Conservation (phyloP, 2,329 filamentous ascomycete genomes). For the Calonectria naviculata region DNA sequence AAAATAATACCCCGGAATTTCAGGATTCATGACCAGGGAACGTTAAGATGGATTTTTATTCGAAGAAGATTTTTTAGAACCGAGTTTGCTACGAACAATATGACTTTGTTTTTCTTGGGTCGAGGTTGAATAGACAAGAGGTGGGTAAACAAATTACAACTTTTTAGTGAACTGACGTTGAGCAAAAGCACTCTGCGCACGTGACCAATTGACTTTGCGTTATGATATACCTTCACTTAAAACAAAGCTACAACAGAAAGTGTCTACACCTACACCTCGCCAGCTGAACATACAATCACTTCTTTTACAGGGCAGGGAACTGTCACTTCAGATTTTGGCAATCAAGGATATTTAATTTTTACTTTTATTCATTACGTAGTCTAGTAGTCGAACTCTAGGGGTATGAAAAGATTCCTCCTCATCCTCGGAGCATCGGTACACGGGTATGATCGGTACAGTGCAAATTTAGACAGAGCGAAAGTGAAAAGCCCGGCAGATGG, state of each 20-base stretch:
- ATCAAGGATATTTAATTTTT: conserved; percentile 45
- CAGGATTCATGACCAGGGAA: conserved; percentile 39
- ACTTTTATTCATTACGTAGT: conserved; percentile 57
- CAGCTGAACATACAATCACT: too few relatives aligned
- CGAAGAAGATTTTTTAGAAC: background rate
- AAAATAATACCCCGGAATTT: conserved; percentile 67
- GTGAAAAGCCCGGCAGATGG: conserved; percentile 50
- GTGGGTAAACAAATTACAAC: background rate
- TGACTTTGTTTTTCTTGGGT: background rate
- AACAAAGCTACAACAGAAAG: too few relatives aligned
- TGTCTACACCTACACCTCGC: too few relatives aligned
- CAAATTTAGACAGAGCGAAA: conserved; percentile 54
- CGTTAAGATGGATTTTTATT: background rate
- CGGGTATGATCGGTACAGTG: conserved; percentile 50
- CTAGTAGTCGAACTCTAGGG: conserved; percentile 51
- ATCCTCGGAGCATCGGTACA: conserved; percentile 48
- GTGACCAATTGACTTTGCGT: background rate
- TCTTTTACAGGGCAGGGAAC: too few relatives aligned
- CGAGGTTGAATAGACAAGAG: too few relatives aligned
- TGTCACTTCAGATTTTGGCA: too few relatives aligned
- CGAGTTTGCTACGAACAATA: background rate
- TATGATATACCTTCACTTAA: background rate
- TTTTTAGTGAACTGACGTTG: background rate
- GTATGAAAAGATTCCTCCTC: conserved; percentile 51
- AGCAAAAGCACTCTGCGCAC: background rate